Evolutionary conservation across 306 rosid genomes (phyloP), one percentile per base, ranked within the genome.

Genomic region (Carpinus fangiana): DNA sequence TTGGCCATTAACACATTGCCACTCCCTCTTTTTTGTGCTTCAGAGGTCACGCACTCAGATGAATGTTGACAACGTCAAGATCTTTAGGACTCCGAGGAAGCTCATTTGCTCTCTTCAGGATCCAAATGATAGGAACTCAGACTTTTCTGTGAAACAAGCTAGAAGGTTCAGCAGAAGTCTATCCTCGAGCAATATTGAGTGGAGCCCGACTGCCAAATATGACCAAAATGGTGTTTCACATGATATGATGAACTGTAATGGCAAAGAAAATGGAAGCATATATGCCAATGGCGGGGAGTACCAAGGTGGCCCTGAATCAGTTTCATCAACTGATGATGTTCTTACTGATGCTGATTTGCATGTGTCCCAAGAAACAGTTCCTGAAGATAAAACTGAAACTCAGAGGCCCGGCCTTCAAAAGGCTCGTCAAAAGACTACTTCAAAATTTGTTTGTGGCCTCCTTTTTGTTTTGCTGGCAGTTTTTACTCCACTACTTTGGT

Each of bases 21-120:
- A 66, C 52, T 78, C 74, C 43, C 45, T 28, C 69, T 76, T 55
- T 64, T 14, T 68, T 62, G 72, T 75, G 79, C 41, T 70, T 61
- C 93, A 95, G 98, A 87, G 93, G 78, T 84, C 92, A 4, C 75
- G 76, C 60, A 17, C 73, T 6, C 80, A 41, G 14, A 83, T 87
- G 12, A 86, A 80, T 7, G 83, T 82, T 48, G 94, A 92, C 74
- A 77, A 41, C 20, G 68, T 86, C 8, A 67, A 71, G 72, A 88
- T 88, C 85, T 92, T 83, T 73, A 45, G 71, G 51, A 90, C 98
- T 73, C 98, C 97, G 2, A 86, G 91, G 74, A 90, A 88, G 88
- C 93, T 88, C 69, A 82, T 91, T 72, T 92, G 84, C 83, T 92
- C 98, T 73, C 95, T 89, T 74, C 96, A 90, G 84, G 92, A 91